Evolutionary conservation across 306 rosid genomes (phyloP), one percentile per base, ranked within the genome.

Genomic region (Quercus parvula): DNA sequence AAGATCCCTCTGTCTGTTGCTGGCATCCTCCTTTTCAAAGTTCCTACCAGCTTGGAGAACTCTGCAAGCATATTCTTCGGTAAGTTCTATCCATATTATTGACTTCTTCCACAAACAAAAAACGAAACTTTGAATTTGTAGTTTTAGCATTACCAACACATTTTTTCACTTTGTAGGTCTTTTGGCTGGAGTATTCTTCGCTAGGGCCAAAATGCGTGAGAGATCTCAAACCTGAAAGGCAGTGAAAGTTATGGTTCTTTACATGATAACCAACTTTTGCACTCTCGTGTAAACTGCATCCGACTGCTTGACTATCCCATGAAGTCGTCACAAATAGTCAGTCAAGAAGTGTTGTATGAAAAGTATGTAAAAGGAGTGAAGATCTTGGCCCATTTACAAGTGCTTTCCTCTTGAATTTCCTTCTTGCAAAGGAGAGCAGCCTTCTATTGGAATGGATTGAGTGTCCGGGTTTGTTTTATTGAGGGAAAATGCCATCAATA

Each of bases 1-100:
- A 96, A 96, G 94, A 96, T 96, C 79, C 99, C 99, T 18, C 97
- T 96, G 70, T 96, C 99, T 3, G 33, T 96, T 69, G 93, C 98
- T 1, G 99, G 99, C 63, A 91, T 96, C 81, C 79, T 96, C 77
- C 91, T 96, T 75, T 96, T 96, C 74, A 89, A 93, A 64, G 99
- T 90, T 75, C 98, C 97, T 5, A 96, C 99, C 70, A 96, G 99
- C 84, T 73, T 96, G 86, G 91, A 96, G 91, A 96, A 96, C 88
- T 82, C 99, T 0, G 88, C 88, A 0, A 96, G 99, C 92, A 96
- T 96, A 71, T 82, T 96, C 54, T 96, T 95, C 13, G 99, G 99
- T 96, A 76, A 86, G 89, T 80, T 86, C 72, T 86, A 31, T 27
- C 51, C 74, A 28, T 70, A 7, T 27, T 19, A 80, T 62, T 20